These are phyloP conservation scores for Lanmaoa pseudosensibilis DNA, from an alignment of 768 basidiomycete species.

Conservation along the genomic window DNA sequence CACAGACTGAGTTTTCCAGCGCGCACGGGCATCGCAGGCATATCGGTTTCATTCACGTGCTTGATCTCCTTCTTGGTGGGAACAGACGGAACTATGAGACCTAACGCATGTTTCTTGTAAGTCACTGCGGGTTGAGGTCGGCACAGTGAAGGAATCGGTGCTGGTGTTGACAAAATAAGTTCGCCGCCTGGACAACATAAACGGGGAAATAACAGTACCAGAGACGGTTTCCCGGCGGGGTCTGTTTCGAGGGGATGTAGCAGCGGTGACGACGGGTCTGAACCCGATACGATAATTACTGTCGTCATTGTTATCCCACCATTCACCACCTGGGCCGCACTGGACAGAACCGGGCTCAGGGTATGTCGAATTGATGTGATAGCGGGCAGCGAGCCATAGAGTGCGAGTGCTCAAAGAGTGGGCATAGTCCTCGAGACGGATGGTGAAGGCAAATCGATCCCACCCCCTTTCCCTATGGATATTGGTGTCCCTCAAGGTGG, in stretches of 20 bases:
- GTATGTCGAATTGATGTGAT: constrained; percentile 29
- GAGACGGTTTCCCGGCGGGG: constrained; percentile 24
- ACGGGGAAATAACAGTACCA: constrained; percentile 9
- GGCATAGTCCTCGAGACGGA: constrained; percentile 73
- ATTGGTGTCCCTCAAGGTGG: neutral
- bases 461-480: constrained; percentile 31
- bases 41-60: neutral
- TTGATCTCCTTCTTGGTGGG: neutral
- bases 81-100: constrained; percentile 4
- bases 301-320: constrained; percentile 91
- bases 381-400: constrained; percentile 64
- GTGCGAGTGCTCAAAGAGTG: constrained; percentile 48
- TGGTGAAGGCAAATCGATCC: constrained; percentile 61
- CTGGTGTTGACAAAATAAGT: constrained; percentile 14
- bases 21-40: neutral
- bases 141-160: neutral
- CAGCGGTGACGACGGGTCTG: constrained; percentile 17
- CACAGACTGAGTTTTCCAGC: constrained; percentile 29
- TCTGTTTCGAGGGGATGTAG: neutral
- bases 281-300: constrained; percentile 80
- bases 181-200: neutral
- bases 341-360: constrained; percentile 17
- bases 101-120: constrained; percentile 14
- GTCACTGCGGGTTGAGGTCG: neutral
- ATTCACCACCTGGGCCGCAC: constrained; percentile 60